phyloP scores from a whole-genome alignment of 768 basidiomycete species.

The Suillus alpinus region DNA sequence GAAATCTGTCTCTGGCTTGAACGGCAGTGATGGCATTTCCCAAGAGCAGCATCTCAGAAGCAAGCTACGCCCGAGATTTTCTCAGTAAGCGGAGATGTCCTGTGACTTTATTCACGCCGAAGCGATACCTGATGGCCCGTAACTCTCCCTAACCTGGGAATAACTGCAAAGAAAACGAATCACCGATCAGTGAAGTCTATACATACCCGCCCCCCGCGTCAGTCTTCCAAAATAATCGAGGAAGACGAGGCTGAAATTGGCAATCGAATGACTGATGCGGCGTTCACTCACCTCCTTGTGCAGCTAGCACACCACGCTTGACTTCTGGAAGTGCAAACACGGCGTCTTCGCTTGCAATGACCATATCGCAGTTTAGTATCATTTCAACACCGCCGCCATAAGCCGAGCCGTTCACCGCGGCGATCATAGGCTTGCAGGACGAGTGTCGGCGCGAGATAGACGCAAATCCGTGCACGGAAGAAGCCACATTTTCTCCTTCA shows the following conservation, averaged over 20 bases:
- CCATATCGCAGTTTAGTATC: constrained; percentile 74
- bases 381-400: constrained; percentile 69
- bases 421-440: constrained; percentile 72
- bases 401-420: constrained; percentile 75
- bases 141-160: constrained; percentile 62
- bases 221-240: background rate
- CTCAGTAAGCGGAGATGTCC: constrained; percentile 14
- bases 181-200: constrained; percentile 13
- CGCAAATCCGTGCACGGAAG: constrained; percentile 61
- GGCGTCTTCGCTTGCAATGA: constrained; percentile 64
- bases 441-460: constrained; percentile 64
- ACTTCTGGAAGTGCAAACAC: constrained; percentile 78
- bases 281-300: constrained; percentile 58
- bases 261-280: background rate
- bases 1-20: constrained; percentile 67
- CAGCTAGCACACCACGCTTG: constrained; percentile 70
- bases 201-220: constrained; percentile 6
- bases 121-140: constrained; percentile 72
- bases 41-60: constrained; percentile 72
- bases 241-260: background rate
- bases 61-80: constrained; percentile 45
- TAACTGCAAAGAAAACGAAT: constrained; percentile 39
- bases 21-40: constrained; percentile 66
- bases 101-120: constrained; percentile 6
- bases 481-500: constrained; percentile 42